Conservation (phyloP, 257 asterid genomes). For the Cruciata laevipes region DNA sequence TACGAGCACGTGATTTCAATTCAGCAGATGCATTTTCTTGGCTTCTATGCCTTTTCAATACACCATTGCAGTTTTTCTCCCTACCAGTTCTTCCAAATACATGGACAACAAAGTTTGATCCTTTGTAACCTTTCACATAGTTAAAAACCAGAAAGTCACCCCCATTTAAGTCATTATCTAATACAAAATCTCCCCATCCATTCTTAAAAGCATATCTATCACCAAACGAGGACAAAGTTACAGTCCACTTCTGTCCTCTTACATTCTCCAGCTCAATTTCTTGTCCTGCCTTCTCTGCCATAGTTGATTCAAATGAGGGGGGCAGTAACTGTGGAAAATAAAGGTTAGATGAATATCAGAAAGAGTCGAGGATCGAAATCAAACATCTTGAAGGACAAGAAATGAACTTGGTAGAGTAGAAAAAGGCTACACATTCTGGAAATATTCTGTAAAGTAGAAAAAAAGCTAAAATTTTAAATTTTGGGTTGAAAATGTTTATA, state of each 20-base stretch:
- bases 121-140: conserved; percentile 18
- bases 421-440: background rate
- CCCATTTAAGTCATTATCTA: conserved; percentile 28
- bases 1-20: conserved; percentile 12
- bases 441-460: background rate
- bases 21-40: conserved; percentile 10
- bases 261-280: conserved; percentile 47
- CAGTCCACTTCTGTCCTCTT: conserved; percentile 35
- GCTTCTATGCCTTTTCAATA: conserved; percentile 10
- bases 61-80: conserved; percentile 23
- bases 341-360: conserved; percentile 4
- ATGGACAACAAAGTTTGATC: conserved; percentile 40
- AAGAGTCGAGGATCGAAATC: background rate
- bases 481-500: background rate
- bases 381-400: background rate
- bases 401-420: background rate
- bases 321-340: conserved; percentile 58
- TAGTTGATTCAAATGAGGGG: conserved; percentile 30
- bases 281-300: conserved; percentile 26
- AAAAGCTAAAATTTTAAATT: background rate
- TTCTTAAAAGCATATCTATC: conserved; percentile 36
- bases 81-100: conserved; percentile 35
- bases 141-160: conserved; percentile 43
- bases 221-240: conserved; percentile 24
- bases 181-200: conserved; percentile 56